Evolutionary conservation across 202 grass and related monocot genomes (phyloP).

Genomic region (Dendrocalamus latiflorus): DNA sequence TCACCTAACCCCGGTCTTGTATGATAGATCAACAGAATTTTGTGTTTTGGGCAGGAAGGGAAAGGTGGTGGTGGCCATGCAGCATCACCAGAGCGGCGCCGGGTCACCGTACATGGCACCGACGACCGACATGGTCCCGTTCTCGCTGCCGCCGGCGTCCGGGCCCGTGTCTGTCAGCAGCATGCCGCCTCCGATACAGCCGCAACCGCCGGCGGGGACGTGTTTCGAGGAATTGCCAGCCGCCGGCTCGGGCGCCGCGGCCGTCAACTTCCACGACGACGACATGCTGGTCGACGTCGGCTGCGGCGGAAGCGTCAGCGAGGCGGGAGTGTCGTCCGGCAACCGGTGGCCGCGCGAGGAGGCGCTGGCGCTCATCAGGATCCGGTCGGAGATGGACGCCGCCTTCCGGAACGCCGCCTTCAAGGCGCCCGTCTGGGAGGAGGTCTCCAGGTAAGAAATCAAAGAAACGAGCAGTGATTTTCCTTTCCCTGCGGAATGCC

Average conservation of each 20-base stretch:
- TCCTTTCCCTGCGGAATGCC: background rate
- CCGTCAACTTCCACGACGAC: conserved; percentile 25
- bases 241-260: background rate
- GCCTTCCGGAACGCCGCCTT: conserved; percentile 64
- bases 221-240: conserved; percentile 30
- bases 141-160: conserved; percentile 13
- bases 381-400: conserved; percentile 77
- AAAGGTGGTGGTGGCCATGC: conserved; percentile 45
- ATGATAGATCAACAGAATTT: conserved; percentile 43
- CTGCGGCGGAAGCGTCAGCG: conserved; percentile 4
- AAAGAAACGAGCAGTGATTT: background rate
- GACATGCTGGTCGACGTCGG: conserved; percentile 27
- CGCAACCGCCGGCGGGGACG: background rate
- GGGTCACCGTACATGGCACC: conserved; percentile 46
- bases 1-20: conserved; percentile 14
- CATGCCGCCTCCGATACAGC: conserved; percentile 2
- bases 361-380: conserved; percentile 67
- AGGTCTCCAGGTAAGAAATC: conserved; percentile 61
- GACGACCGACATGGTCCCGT: conserved; percentile 41
- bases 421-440: conserved; percentile 68
- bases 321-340: conserved; percentile 29
- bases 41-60: conserved; percentile 34
- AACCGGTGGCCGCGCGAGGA: conserved; percentile 76
- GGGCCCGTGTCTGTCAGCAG: conserved; percentile 36
- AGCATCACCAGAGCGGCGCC: conserved; percentile 37